Evolutionary conservation across 2,329 filamentous ascomycete genomes (phyloP).

Genomic region (Plectosphaerella cucumerina): DNA sequence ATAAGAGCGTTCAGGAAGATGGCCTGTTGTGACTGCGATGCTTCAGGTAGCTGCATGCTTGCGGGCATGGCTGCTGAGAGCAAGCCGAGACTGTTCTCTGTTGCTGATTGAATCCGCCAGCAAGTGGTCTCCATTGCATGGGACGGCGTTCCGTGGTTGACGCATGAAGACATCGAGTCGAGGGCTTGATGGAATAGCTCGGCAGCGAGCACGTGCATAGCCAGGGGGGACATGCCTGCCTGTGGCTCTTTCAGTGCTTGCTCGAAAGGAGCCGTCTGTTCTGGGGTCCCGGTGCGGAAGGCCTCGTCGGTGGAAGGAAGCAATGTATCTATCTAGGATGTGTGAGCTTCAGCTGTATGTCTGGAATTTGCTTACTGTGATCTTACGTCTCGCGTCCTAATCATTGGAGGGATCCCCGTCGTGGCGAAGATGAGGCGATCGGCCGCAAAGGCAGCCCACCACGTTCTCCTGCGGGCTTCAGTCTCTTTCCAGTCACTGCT

Average conservation of each 20-base stretch:
- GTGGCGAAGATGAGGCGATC: conserved; percentile 21
- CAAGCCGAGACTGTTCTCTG: conserved; percentile 55
- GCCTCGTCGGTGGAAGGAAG: conserved; percentile 60
- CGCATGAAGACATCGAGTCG: conserved; percentile 17
- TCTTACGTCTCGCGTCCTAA: not conserved
- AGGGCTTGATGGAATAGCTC: conserved; percentile 61
- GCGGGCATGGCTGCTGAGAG: conserved; percentile 56
- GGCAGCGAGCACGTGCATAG: conserved; percentile 49
- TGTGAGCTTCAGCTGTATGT: not conserved
- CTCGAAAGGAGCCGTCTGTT: conserved; percentile 46
- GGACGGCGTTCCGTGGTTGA: not conserved
- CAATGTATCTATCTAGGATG: conserved; percentile 46
- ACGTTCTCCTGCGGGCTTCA: conserved; percentile 29
- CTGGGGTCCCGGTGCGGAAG: conserved; percentile 51
- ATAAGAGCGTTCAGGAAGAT: conserved; percentile 66
- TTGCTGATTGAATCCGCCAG: conserved; percentile 29
- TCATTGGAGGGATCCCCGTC: not conserved
- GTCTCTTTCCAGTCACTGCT: not conserved
- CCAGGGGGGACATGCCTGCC: conserved; percentile 48
- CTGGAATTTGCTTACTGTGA: not conserved
- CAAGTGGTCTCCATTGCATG: too few species aligned
- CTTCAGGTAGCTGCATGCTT: conserved; percentile 52
- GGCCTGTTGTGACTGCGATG: conserved; percentile 54
- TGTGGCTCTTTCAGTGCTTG: conserved; percentile 40
- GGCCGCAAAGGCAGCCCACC: conserved; percentile 44